Conservation (phyloP, 441 rosid species). For the Cnidoscolus chayamansa region DNA sequence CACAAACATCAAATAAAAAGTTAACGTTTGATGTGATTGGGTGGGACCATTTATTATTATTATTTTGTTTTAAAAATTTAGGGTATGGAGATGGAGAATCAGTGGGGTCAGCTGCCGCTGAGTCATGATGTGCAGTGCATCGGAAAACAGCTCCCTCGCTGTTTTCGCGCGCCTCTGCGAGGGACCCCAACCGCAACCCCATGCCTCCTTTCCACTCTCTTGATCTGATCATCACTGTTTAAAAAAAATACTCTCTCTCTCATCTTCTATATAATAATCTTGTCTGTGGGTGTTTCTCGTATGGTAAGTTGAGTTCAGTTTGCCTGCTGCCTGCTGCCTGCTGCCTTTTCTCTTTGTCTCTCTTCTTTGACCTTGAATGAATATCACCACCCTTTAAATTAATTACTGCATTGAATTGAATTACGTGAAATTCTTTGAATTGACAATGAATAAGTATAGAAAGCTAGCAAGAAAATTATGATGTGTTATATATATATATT, state of each 20-base stretch:
- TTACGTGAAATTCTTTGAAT: neutral
- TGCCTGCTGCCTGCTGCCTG: conserved; percentile 34
- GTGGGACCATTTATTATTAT: conserved; percentile 11
- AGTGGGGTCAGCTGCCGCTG: conserved; percentile 12
- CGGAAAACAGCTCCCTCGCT: conserved; percentile 90
- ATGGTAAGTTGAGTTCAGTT: conserved; percentile 48
- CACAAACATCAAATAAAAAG: conserved; percentile 17
- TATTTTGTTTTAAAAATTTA: too few relatives aligned
- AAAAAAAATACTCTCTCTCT: neutral
- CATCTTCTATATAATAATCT: neutral
- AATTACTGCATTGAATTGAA: too few relatives aligned
- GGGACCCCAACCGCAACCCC: conserved; percentile 10
- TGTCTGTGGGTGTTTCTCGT: conserved; percentile 3
- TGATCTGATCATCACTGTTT: neutral
- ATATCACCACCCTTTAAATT: neutral
- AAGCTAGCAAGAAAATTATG: too few relatives aligned
- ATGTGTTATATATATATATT: too few relatives aligned
- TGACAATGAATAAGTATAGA: neutral
- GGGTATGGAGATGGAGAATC: neutral
- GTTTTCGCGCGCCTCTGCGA: conserved; percentile 63
- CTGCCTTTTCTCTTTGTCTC: conserved; percentile 13
- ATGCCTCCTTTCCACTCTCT: too few relatives aligned
- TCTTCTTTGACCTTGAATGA: conserved; percentile 16
- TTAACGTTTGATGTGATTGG: conserved; percentile 42
- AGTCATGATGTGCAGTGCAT: conserved; percentile 31